Evolutionary conservation across 2,329 filamentous ascomycete species (phyloP).

Genomic region (Exserohilum rostratum): DNA sequence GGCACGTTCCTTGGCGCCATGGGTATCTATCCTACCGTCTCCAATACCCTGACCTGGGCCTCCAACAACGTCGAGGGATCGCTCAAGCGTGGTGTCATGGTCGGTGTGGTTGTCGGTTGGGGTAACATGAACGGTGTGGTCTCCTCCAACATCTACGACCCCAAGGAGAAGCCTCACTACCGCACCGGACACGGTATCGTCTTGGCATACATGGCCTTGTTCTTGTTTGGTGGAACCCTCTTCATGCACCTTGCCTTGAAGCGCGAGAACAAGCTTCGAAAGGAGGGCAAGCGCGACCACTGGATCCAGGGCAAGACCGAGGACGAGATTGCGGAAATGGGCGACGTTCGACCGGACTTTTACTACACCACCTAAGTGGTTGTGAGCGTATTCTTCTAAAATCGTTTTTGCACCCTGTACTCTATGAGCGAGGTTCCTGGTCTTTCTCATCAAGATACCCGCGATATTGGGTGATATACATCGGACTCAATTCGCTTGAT

Average conservation of each 20-base stretch:
- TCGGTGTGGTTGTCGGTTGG: conserved; percentile 89
- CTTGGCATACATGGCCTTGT: conserved; percentile 73
- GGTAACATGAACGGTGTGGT: conserved; percentile 92
- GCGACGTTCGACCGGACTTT: conserved; percentile 73
- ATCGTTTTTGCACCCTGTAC: background rate
- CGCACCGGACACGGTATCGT: conserved; percentile 76
- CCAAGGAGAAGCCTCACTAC: conserved; percentile 67
- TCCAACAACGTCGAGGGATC: conserved; percentile 92
- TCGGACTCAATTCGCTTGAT: background rate
- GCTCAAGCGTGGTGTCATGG: conserved; percentile 86
- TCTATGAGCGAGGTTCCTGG: background rate
- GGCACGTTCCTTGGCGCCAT: conserved; percentile 84
- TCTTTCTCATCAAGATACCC: background rate
- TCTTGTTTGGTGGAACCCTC: conserved; percentile 73
- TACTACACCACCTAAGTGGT: conserved; percentile 64
- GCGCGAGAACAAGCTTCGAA: conserved; percentile 72
- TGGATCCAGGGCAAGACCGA: conserved; percentile 69
- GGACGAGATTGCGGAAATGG: conserved; percentile 68
- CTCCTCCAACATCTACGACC: conserved; percentile 76
- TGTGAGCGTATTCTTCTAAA: background rate
- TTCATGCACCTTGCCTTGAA: conserved; percentile 68
- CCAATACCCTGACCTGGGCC: conserved; percentile 87
- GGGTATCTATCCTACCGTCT: conserved; percentile 86
- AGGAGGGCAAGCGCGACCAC: conserved; percentile 68
- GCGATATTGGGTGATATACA: background rate